Conservation (phyloP, 306 rosid genomes). For the Parietaria judaica region DNA sequence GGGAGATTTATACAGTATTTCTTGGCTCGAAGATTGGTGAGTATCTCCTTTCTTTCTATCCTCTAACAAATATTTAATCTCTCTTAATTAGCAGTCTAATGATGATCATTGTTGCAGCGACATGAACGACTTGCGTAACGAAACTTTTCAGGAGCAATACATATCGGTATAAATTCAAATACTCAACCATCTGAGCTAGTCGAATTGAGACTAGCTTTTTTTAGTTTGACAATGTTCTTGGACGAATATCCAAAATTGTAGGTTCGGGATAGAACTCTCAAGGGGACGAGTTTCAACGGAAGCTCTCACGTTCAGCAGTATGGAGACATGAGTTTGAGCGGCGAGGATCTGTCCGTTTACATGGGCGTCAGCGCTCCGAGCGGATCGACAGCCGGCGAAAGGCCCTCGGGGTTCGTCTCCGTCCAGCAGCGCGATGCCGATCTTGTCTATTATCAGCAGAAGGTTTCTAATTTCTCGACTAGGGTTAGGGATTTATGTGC, state of each 20-base stretch:
- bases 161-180: too few species aligned
- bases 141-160: constrained; percentile 41
- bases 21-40: constrained; percentile 83
- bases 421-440: constrained; percentile 39
- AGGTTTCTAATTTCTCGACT: constrained; percentile 24
- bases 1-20: constrained; percentile 57
- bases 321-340: constrained; percentile 25
- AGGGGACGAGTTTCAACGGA: neutral
- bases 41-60: too few species aligned
- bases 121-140: constrained; percentile 28
- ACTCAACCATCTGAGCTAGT: too few species aligned
- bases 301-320: constrained; percentile 49
- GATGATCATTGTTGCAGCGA: constrained; percentile 27
- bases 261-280: constrained; percentile 38
- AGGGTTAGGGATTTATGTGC: too few species aligned
- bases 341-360: constrained; percentile 24
- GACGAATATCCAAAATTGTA: neutral
- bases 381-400: neutral
- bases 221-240: too few species aligned
- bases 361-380: constrained; percentile 24
- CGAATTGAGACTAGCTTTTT: too few species aligned
- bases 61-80: too few species aligned
- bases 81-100: too few species aligned
- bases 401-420: neutral
- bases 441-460: constrained; percentile 28